Base-by-base conservation (phyloP, 2,329 filamentous ascomycete genomes). In the Talaromyces sp. region DNA sequence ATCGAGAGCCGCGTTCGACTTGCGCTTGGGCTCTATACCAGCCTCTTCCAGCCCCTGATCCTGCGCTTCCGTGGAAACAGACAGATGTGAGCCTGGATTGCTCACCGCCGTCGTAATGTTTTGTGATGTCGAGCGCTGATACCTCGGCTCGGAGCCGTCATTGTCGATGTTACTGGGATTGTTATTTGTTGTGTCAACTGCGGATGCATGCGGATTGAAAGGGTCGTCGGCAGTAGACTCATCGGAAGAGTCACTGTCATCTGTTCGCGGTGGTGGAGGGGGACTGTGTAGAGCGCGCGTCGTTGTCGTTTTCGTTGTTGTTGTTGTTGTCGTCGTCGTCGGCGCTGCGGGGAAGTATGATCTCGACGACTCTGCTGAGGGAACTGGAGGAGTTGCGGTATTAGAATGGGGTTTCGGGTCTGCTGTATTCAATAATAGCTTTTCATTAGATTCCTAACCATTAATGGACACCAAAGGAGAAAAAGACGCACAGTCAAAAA, bases 1-100 rank as follows among this genome's bases (percentile, higher is more conserved):
- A 69, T 94, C 89, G 64, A 93, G 74, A 0, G 85, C 81, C 41
- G 71, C 72, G 69, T 71, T 75, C 65, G 46, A 48, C 29, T 35
- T 58, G 19, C 24, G 21, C 10, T 24, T 56, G 11, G 35, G 9
- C 19, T 43, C 32, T 14, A 41, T 11, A 11, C 27, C 14, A 29
- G 41, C 8, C 48, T 27, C 48, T n/a, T 9, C 24, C 14, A 12
- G 4, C 27, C 11, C 29, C n/a, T 31, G 56, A 9, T 31, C 19
- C n/a, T 24, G 24, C 26, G 24, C 46, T 26, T 53, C 31, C 10
- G 38, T 27, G 7, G 19, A 6, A 5, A 43, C n/a, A 21, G 54
- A 19, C n/a, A 27, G 6, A 26, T 21, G 54, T 3, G 31, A 43
- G 14, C 19, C 43, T 4, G 19, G 24, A 10, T 50, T 17, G 12